Evolutionary conservation across 768 basidiomycete species (phyloP).

Genomic region (Mycena floridula): DNA sequence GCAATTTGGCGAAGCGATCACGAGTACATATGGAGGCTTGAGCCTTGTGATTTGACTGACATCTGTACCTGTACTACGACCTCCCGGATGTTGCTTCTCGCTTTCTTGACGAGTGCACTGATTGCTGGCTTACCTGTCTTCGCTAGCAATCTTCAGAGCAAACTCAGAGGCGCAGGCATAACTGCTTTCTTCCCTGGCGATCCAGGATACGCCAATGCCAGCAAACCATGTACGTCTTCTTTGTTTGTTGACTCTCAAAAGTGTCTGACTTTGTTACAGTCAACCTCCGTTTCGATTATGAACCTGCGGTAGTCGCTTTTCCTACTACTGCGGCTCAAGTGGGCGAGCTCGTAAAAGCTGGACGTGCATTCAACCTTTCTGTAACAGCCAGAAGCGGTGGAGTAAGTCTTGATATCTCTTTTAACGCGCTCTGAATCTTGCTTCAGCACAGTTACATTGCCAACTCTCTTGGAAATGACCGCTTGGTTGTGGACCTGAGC

Average conservation of each 20-base stretch:
- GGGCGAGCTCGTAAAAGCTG: slow-evolving; percentile 28
- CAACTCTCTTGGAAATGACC: slow-evolving; percentile 40
- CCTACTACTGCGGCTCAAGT: slow-evolving; percentile 29
- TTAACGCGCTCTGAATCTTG: not conserved
- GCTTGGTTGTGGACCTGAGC: slow-evolving; percentile 39
- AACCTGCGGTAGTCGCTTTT: slow-evolving; percentile 32
- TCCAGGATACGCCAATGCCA: slow-evolving; percentile 3
- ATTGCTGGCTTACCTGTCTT: not conserved
- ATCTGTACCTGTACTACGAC: no score
- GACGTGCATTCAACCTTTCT: slow-evolving; percentile 22
- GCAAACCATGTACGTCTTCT: slow-evolving; percentile 7
- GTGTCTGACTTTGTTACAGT: slow-evolving; percentile 16
- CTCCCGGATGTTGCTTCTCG: no score
- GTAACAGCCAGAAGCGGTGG: slow-evolving; percentile 41
- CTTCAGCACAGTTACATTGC: slow-evolving; percentile 44
- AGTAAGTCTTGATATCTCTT: slow-evolving; percentile 18
- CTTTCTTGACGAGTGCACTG: not conserved
- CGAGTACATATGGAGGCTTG: not conserved
- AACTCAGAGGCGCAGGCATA: slow-evolving; percentile 5
- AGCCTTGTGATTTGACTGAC: not conserved
- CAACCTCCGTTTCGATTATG: slow-evolving; percentile 32
- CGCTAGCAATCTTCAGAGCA: not conserved
- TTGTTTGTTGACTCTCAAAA: not conserved
- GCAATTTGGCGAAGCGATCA: not conserved
- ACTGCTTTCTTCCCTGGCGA: slow-evolving; percentile 7